These are phyloP conservation scores for Lachnellula occidentalis DNA, from an alignment of 2,329 filamentous ascomycete genomes.

Conservation along the genomic window DNA sequence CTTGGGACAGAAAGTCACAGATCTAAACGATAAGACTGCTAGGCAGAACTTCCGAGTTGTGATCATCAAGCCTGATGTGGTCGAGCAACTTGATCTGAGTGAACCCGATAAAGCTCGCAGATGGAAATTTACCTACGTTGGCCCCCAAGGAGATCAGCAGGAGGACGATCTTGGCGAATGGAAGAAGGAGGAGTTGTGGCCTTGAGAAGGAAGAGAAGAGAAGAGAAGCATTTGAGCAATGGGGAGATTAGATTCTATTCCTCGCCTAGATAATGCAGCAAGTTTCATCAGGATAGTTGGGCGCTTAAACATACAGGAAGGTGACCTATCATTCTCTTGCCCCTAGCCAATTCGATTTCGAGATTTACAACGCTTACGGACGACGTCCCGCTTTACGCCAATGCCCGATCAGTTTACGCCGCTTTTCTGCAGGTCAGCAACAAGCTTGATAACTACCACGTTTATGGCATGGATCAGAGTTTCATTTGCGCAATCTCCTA, in stretches of 20 bases:
- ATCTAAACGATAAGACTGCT: slow-evolving; percentile 56
- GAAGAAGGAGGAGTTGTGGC: slow-evolving; percentile 35
- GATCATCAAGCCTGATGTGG: slow-evolving; percentile 70
- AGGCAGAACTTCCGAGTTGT: slow-evolving; percentile 71
- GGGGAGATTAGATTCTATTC: background rate
- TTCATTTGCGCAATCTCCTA: slow-evolving; percentile 6
- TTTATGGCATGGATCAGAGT: slow-evolving; percentile 5
- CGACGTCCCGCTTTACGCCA: background rate
- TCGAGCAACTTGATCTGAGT: slow-evolving; percentile 59
- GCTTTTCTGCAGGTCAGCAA: slow-evolving; percentile 6
- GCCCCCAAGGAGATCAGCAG: slow-evolving; percentile 34
- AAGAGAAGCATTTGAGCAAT: too few species aligned
- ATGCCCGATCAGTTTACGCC: slow-evolving; percentile 2
- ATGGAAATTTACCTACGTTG: slow-evolving; percentile 51
- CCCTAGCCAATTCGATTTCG: background rate
- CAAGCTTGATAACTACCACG: background rate
- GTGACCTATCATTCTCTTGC: background rate
- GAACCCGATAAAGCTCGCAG: slow-evolving; percentile 52
- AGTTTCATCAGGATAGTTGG: background rate
- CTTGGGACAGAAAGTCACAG: slow-evolving; percentile 57
- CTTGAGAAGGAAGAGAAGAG: slow-evolving; percentile 9
- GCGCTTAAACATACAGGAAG: background rate
- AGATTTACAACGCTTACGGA: too few species aligned
- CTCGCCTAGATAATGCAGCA: slow-evolving; percentile 6
- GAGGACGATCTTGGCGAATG: slow-evolving; percentile 53